These are phyloP conservation scores for Butyriboletus appendiculatus DNA, from an alignment of 1,284 basidiomycete genomes.

Conservation along the genomic window DNA sequence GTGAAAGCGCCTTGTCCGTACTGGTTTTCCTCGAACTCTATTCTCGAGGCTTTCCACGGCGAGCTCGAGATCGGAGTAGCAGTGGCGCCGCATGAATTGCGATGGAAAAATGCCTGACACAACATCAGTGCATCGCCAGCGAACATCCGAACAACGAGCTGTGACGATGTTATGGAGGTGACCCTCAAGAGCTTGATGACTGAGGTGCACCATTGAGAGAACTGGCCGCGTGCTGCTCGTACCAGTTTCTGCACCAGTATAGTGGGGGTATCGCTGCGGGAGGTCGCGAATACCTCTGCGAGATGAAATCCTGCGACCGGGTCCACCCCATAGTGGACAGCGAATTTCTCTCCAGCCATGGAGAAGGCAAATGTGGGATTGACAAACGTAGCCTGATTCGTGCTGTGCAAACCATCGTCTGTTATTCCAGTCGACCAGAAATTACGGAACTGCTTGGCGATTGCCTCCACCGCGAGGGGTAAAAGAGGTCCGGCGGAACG, in stretches of 20 bases:
- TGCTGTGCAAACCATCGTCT: slow-evolving; percentile 28
- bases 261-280: background rate
- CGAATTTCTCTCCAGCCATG: slow-evolving; percentile 40
- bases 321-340: slow-evolving; percentile 48
- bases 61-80: slow-evolving; percentile 35
- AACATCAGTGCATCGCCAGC: slow-evolving; percentile 38
- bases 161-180: background rate
- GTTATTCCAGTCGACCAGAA: slow-evolving; percentile 50
- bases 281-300: slow-evolving; percentile 35
- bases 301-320: slow-evolving; percentile 52
- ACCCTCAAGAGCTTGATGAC: slow-evolving; percentile 12
- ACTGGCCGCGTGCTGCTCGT: slow-evolving; percentile 19
- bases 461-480: slow-evolving; percentile 18
- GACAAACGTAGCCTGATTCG: slow-evolving; percentile 33
- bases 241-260: slow-evolving; percentile 24
- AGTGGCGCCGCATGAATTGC: slow-evolving; percentile 16
- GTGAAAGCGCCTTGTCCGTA: slow-evolving; percentile 29
- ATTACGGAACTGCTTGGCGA: slow-evolving; percentile 28
- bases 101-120: slow-evolving; percentile 31
- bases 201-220: slow-evolving; percentile 28
- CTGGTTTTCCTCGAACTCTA: slow-evolving; percentile 38
- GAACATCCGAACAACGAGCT: slow-evolving; percentile 32
- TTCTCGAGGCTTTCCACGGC: slow-evolving; percentile 38
- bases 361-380: slow-evolving; percentile 55
- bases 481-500: slow-evolving; percentile 45